These are phyloP conservation scores for Rhynchosporium graminicola DNA, from an alignment of 2,329 filamentous ascomycete species.

Conservation along the genomic window DNA sequence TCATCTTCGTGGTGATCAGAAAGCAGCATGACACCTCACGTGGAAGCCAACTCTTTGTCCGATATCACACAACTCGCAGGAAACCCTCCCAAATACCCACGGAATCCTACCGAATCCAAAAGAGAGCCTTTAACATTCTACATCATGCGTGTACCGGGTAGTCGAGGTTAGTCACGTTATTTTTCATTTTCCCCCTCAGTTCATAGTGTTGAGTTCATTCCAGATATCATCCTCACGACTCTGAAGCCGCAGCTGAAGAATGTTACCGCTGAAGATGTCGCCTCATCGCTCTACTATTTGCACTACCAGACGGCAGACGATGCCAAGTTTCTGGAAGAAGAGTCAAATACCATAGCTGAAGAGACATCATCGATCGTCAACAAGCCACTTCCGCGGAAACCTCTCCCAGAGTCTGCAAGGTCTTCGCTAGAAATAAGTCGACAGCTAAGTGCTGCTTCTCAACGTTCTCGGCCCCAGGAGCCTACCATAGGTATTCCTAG, in stretches of 20 bases:
- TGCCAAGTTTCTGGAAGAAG: slow-evolving; percentile 43
- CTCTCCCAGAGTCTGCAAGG: slow-evolving; percentile 35
- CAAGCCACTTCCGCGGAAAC: slow-evolving; percentile 38
- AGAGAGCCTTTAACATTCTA: slow-evolving; percentile 80
- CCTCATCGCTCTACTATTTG: slow-evolving; percentile 86
- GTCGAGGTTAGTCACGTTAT: slow-evolving; percentile 63
- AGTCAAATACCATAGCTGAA: slow-evolving; percentile 10
- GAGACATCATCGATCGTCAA: slow-evolving; percentile 18
- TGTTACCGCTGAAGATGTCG: slow-evolving; percentile 83
- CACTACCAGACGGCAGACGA: slow-evolving; percentile 72
- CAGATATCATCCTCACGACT: slow-evolving; percentile 64
- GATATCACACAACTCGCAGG: slow-evolving; percentile 77
- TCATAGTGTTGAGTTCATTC: slow-evolving; percentile 17
- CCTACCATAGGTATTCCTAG: slow-evolving; percentile 12
- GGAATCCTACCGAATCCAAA: slow-evolving; percentile 68
- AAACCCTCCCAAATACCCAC: slow-evolving; percentile 83
- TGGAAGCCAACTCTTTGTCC: slow-evolving; percentile 84
- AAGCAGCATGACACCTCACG: slow-evolving; percentile 21
- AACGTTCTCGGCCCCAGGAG: neutral
- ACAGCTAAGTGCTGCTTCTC: slow-evolving; percentile 1
- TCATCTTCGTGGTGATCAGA: neutral
- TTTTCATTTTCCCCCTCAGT: neutral
- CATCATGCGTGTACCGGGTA: slow-evolving; percentile 90
- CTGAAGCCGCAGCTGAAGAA: slow-evolving; percentile 87
- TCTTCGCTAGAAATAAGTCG: slow-evolving; percentile 30